Conservation (phyloP, 2,329 filamentous ascomycete genomes). For the Aaosphaeria pasadenensis region DNA sequence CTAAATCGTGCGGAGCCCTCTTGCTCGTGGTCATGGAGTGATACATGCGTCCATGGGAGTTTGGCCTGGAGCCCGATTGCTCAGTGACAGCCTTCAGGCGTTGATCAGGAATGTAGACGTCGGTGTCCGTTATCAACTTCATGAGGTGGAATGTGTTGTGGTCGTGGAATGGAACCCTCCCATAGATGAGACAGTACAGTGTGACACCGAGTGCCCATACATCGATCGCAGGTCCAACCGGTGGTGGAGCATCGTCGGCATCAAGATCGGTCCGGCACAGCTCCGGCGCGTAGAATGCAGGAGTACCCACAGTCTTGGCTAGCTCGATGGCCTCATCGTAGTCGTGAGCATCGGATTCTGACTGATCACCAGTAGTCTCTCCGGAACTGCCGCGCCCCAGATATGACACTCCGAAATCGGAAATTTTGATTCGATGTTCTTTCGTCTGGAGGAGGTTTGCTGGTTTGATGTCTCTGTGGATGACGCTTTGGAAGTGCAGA, state of each 20-base stretch:
- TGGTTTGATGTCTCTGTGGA: slow-evolving; percentile 52
- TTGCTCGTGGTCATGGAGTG: slow-evolving; percentile 61
- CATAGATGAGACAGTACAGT: slow-evolving; percentile 91
- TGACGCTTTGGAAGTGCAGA: slow-evolving; percentile 57
- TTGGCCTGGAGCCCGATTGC: slow-evolving; percentile 44
- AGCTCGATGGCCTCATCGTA: slow-evolving; percentile 91
- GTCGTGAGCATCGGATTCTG: slow-evolving; percentile 79
- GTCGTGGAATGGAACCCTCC: slow-evolving; percentile 87
- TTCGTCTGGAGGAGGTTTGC: slow-evolving; percentile 87
- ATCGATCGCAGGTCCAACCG: slow-evolving; percentile 91
- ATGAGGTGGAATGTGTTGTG: slow-evolving; percentile 93
- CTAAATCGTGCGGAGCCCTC: slow-evolving; percentile 72
- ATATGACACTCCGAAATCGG: slow-evolving; percentile 97
- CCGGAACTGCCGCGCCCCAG: slow-evolving; percentile 85
- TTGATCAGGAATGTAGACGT: slow-evolving; percentile 82
- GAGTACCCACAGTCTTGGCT: slow-evolving; percentile 97
- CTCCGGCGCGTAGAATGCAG: slow-evolving; percentile 95
- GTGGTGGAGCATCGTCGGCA: slow-evolving; percentile 57
- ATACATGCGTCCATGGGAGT: slow-evolving; percentile 46
- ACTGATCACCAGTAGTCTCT: slow-evolving; percentile 67
- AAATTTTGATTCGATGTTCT: slow-evolving; percentile 90
- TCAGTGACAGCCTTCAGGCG: slow-evolving; percentile 71
- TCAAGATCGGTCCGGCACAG: slow-evolving; percentile 79
- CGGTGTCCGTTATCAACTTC: slow-evolving; percentile 83
- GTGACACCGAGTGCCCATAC: slow-evolving; percentile 97